Conservation (phyloP, 805 yeast species). For the Candida boidinii region DNA sequence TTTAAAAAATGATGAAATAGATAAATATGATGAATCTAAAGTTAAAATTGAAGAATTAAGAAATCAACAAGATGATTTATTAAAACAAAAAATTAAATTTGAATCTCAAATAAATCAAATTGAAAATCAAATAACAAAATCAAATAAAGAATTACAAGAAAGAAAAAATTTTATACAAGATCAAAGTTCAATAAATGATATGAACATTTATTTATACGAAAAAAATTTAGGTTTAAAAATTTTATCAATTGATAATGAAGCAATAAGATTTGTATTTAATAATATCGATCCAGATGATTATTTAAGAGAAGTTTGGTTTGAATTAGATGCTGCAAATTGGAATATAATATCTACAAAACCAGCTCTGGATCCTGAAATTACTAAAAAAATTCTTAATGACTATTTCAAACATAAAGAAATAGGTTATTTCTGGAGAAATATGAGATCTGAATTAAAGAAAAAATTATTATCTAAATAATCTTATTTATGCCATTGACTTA, state of each 20-base stretch:
- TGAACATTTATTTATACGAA: constrained; percentile 36
- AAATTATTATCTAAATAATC: constrained; percentile 3
- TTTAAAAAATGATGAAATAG: constrained; percentile 12
- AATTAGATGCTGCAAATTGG: constrained; percentile 30
- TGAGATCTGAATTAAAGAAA: constrained; percentile 17
- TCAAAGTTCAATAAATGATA: constrained; percentile 31
- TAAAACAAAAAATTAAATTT: constrained; percentile 18
- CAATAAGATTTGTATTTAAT: constrained; percentile 31
- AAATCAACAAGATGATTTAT: constrained; percentile 25
- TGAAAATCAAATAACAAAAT: constrained; percentile 15
- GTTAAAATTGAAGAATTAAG: constrained; percentile 30
- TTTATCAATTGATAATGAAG: constrained; percentile 28
- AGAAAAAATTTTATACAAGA: constrained; percentile 23
- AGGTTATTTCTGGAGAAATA: constrained; percentile 24
- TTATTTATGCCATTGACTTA: too few species aligned
- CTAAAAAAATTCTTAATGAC: constrained; percentile 10
- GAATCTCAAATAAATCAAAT: constrained; percentile 21
- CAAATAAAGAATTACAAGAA: constrained; percentile 15
- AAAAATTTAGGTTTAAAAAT: constrained; percentile 37
- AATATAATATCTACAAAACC: constrained; percentile 29
- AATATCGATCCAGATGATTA: constrained; percentile 39
- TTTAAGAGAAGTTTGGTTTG: constrained; percentile 34
- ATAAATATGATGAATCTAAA: constrained; percentile 24
- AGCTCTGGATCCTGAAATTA: constrained; percentile 13
- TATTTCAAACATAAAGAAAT: constrained; percentile 22